Conservation (phyloP, 768 basidiomycete genomes). For the Boletus tylopilopsis region DNA sequence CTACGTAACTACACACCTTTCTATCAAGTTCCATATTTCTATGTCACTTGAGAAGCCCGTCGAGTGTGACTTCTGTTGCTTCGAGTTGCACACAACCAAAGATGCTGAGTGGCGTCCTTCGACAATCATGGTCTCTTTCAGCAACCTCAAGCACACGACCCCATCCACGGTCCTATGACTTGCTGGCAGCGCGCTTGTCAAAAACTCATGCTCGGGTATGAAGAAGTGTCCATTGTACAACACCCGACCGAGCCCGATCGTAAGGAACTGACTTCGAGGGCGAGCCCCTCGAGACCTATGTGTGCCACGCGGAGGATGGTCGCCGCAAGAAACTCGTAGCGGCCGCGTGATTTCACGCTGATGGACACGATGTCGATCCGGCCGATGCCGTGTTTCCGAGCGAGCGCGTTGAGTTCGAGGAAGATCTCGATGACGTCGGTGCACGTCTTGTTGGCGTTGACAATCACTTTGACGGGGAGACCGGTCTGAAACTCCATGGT, state of each 20-base stretch:
- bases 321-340: conserved; percentile 96
- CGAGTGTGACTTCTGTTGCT: too few species aligned
- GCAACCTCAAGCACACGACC: conserved; percentile 81
- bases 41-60: too few species aligned
- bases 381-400: conserved; percentile 92
- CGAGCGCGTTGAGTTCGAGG: conserved; percentile 85
- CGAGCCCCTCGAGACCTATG: conserved; percentile 94
- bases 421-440: conserved; percentile 97
- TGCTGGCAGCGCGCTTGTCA: conserved; percentile 85
- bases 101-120: conserved; percentile 88
- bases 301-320: conserved; percentile 95
- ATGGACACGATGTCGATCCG: conserved; percentile 99
- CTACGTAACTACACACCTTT: too few species aligned
- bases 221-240: conserved; percentile 99
- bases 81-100: too few species aligned
- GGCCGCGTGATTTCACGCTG: conserved; percentile 98
- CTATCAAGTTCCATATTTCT: too few species aligned
- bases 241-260: conserved; percentile 83
- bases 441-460: conserved; percentile 57
- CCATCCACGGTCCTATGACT: conserved; percentile 98
- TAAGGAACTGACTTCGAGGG: conserved; percentile 98
- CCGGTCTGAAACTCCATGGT: conserved; percentile 83
- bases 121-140: conserved; percentile 94
- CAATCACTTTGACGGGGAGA: conserved; percentile 79
- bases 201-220: conserved; percentile 96